phyloP scores from a whole-genome alignment of 768 basidiomycete genomes.

The Grammothele lineata region DNA sequence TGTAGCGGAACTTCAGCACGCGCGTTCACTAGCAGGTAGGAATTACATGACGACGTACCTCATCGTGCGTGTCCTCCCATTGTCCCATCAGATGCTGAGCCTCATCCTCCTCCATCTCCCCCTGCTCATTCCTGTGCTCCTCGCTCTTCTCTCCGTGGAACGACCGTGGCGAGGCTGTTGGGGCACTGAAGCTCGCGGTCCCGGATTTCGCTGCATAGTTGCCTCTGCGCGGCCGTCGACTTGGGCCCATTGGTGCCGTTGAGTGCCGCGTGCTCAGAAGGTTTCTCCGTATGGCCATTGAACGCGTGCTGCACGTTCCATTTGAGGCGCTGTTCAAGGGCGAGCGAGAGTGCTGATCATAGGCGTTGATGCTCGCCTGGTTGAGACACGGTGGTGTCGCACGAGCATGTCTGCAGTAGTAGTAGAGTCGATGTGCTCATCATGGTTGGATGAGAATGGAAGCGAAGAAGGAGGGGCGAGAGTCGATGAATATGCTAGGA shows the following conservation, averaged over 20 bases:
- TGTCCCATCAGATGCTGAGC: constrained; percentile 11
- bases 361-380: constrained; percentile 17
- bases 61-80: constrained; percentile 10
- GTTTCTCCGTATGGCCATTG: constrained; percentile 11
- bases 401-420: too few species aligned
- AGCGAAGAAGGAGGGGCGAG: too few species aligned
- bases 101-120: constrained; percentile 19
- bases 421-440: too few species aligned
- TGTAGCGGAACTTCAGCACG: constrained; percentile 20
- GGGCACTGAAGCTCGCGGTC: constrained; percentile 4
- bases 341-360: constrained; percentile 13
- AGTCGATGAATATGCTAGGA: too few species aligned
- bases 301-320: neutral
- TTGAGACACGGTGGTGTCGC: constrained; percentile 8
- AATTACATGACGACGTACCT: constrained; percentile 9
- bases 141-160: constrained; percentile 23
- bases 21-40: neutral
- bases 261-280: neutral
- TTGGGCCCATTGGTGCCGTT: constrained; percentile 8
- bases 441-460: too few species aligned
- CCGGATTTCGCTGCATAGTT: too few species aligned
- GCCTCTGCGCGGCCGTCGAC: constrained; percentile 5
- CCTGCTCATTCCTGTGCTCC: constrained; percentile 18
- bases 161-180: neutral
- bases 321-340: constrained; percentile 5